Percentiles rank a stretch among this genome's conserved stretches.
phyloP scores from a whole-genome alignment of 2,329 filamentous ascomycete genomes.

The Biscogniauxia sp. region DNA sequence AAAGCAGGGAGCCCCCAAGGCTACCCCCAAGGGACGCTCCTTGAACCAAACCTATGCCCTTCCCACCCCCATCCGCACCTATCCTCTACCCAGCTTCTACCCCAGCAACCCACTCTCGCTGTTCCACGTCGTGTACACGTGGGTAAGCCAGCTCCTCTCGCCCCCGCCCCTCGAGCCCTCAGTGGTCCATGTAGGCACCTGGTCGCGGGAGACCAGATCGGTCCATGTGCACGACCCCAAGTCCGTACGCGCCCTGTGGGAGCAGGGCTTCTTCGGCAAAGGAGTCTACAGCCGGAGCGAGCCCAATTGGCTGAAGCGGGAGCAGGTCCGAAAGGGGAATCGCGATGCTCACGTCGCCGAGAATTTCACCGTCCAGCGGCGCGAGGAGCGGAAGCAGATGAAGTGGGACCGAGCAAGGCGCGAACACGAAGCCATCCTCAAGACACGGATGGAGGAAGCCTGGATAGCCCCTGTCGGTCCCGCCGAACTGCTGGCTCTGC shows the following conservation, averaged over 20 bases:
- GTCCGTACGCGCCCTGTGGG: conserved; percentile 82
- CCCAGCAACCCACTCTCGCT: conserved; percentile 90
- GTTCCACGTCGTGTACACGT: conserved; percentile 74
- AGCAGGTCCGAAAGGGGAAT: conserved; percentile 69
- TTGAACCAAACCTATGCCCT: conserved; percentile 76
- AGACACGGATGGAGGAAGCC: conserved; percentile 55
- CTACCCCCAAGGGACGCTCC: conserved; percentile 37
- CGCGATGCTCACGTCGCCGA: conserved; percentile 72
- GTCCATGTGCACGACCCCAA: conserved; percentile 77
- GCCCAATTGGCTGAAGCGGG: conserved; percentile 84
- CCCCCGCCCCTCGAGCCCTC: conserved; percentile 64
- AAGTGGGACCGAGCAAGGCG: conserved; percentile 91
- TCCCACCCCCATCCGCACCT: conserved; percentile 75
- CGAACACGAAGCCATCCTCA: conserved; percentile 80
- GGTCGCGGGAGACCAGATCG: conserved; percentile 77
- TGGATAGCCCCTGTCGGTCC: conserved; percentile 45
- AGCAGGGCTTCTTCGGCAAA: conserved; percentile 97
- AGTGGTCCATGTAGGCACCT: conserved; percentile 68
- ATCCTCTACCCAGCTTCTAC: conserved; percentile 83
- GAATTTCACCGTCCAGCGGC: conserved; percentile 71
- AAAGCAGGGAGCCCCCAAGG: conserved; percentile 9
- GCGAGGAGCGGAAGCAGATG: conserved; percentile 76
- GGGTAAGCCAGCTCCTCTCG: conserved; percentile 70
- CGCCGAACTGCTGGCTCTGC: conserved; percentile 49
- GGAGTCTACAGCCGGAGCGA: conserved; percentile 91